A percentile compares a stretch with the other conserved stretches of the same genome.
Evolutionary conservation across 495 filamentous ascomycete species (phyloP).

Genomic region (Penicillium chermesinum): DNA sequence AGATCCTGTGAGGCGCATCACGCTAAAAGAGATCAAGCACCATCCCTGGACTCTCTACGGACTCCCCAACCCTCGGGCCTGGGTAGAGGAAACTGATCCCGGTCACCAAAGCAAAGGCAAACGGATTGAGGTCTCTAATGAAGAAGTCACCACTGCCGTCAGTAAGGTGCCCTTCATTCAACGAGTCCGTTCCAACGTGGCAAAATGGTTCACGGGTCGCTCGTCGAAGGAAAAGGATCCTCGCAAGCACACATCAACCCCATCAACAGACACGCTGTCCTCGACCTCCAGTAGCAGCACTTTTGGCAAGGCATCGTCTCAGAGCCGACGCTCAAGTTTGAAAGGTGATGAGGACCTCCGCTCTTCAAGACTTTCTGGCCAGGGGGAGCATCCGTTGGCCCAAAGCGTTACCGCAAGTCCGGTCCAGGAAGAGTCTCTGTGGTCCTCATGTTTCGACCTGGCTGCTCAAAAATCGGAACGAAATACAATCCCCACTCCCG

Average conservation of each 20-base stretch:
- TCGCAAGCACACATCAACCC: constrained; percentile 41
- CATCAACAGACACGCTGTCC: constrained; percentile 33
- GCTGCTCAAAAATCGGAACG: constrained; percentile 16
- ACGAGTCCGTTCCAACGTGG: constrained; percentile 49
- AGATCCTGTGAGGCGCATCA: constrained; percentile 82
- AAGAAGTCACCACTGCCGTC: constrained; percentile 86
- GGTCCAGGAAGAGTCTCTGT: constrained; percentile 36
- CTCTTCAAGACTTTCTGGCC: constrained; percentile 36
- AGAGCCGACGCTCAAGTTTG: constrained; percentile 62
- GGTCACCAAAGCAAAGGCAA: constrained; percentile 72
- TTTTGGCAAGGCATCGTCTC: constrained; percentile 32
- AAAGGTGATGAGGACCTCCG: constrained; percentile 60
- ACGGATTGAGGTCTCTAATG: constrained; percentile 86
- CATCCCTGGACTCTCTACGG: constrained; percentile 92
- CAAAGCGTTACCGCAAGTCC: constrained; percentile 77
- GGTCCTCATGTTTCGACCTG: constrained; percentile 37
- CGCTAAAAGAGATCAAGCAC: constrained; percentile 85
- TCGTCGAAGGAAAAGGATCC: constrained; percentile 51
- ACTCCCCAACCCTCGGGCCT: constrained; percentile 65
- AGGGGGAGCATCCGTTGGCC: constrained; percentile 72
- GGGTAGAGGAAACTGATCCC: constrained; percentile 94
- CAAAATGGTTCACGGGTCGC: constrained; percentile 57
- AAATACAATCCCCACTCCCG: constrained; percentile 31
- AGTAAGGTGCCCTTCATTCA: constrained; percentile 83
- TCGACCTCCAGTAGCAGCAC: constrained; percentile 27